Conservation (phyloP, 805 yeast genomes). For the Metahyphopichia silvanorum region DNA sequence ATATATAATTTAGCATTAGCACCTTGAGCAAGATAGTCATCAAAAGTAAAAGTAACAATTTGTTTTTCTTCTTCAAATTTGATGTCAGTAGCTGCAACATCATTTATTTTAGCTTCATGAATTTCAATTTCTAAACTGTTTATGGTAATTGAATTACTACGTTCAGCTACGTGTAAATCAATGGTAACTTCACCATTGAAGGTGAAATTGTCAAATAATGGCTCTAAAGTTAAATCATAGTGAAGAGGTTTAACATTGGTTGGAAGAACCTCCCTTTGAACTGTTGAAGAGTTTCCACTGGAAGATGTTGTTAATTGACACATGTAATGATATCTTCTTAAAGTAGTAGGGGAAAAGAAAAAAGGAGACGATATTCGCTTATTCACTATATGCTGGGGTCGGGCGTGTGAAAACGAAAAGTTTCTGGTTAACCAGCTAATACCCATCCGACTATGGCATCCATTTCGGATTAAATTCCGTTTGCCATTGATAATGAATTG, state of each 20-base stretch:
- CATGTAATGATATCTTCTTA: no score
- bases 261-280: conserved; percentile 41
- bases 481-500: no score
- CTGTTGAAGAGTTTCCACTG: conserved; percentile 3
- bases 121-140: conserved; percentile 67
- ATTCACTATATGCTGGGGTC: not conserved
- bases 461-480: no score
- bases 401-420: conserved; percentile 1
- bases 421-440: not conserved
- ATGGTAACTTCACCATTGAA: conserved; percentile 55
- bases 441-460: no score
- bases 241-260: conserved; percentile 40
- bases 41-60: conserved; percentile 37
- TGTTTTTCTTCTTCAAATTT: conserved; percentile 35
- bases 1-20: conserved; percentile 45
- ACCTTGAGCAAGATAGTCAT: conserved; percentile 31
- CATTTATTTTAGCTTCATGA: conserved; percentile 42
- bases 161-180: conserved; percentile 51
- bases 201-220: conserved; percentile 51
- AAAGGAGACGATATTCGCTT: no score
- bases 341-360: no score
- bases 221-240: conserved; percentile 40
- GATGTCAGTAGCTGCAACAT: conserved; percentile 18
- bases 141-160: conserved; percentile 45
- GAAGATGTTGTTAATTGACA: no score